Evolutionary conservation across 192 early-diverging fungal species (phyloP).

Genomic region (Rhizophagus prolifer): DNA sequence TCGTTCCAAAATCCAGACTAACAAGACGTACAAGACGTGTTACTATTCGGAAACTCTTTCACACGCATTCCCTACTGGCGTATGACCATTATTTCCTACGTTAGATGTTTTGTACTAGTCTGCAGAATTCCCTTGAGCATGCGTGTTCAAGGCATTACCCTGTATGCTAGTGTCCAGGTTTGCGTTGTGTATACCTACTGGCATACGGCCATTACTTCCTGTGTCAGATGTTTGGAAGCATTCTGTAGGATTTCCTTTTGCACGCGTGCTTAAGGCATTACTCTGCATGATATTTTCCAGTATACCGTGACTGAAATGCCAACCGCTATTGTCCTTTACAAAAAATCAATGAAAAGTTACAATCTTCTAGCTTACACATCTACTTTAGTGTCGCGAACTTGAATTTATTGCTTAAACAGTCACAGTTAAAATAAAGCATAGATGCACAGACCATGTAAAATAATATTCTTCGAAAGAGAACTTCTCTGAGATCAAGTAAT

Average conservation of each 20-base stretch:
- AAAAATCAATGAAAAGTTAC: no score
- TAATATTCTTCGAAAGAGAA: no score
- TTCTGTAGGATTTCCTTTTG: background rate
- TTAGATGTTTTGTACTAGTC: slow-evolving; percentile 12
- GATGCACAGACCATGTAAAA: no score
- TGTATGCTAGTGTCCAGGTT: slow-evolving; percentile 21
- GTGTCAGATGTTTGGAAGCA: slow-evolving; percentile 24
- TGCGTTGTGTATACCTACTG: slow-evolving; percentile 18
- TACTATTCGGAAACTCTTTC: background rate
- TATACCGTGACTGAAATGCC: background rate
- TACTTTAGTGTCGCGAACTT: no score
- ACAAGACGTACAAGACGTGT: no score
- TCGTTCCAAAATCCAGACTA: no score
- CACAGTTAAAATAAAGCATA: no score
- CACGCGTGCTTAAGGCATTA: slow-evolving; percentile 15
- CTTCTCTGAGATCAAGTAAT: no score
- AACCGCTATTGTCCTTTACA: background rate
- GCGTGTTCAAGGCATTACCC: slow-evolving; percentile 25
- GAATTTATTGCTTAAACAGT: no score
- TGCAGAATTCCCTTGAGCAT: slow-evolving; percentile 8
- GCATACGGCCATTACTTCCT: slow-evolving; percentile 22
- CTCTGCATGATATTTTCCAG: slow-evolving; percentile 17
- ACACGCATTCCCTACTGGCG: slow-evolving; percentile 6
- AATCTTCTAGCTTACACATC: no score
- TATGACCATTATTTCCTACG: slow-evolving; percentile 8